Percentiles rank a stretch among this genome's conserved stretches.
Evolutionary conservation across 768 basidiomycete genomes (phyloP).

Genomic region (Lactifluus pinguis): DNA sequence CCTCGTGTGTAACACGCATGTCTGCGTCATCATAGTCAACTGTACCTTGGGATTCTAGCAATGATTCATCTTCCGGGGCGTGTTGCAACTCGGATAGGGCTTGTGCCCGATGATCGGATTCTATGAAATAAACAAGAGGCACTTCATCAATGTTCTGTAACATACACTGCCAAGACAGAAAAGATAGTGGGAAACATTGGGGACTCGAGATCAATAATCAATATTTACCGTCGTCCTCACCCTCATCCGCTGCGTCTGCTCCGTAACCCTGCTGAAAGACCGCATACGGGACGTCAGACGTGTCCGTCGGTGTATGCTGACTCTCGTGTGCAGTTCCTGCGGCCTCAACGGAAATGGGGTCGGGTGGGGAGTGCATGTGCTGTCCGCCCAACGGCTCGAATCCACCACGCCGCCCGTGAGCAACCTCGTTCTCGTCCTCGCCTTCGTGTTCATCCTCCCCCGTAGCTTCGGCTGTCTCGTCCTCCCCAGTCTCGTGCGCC

Average conservation of each 20-base stretch:
- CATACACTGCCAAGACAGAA: slow-evolving; percentile 15
- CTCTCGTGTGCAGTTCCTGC: slow-evolving; percentile 14
- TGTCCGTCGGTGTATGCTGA: slow-evolving; percentile 15
- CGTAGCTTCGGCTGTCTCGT: background rate
- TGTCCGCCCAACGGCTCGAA: slow-evolving; percentile 41
- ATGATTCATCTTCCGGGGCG: background rate
- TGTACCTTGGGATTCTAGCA: background rate
- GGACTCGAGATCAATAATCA: slow-evolving; percentile 24
- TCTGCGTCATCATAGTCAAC: slow-evolving; percentile 5
- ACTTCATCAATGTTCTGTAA: slow-evolving; percentile 19
- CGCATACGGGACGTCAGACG: background rate
- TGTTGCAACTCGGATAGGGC: slow-evolving; percentile 1
- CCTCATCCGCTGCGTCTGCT: slow-evolving; percentile 18
- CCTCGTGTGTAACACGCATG: slow-evolving; percentile 17
- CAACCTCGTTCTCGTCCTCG: slow-evolving; percentile 47
- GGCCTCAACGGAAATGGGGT: background rate
- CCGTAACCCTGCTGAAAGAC: slow-evolving; percentile 13
- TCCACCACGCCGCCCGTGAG: slow-evolving; percentile 48
- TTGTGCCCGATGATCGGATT: slow-evolving; percentile 14
- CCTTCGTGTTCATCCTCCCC: slow-evolving; percentile 35
- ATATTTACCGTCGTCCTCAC: slow-evolving; percentile 35
- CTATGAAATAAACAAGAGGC: slow-evolving; percentile 10
- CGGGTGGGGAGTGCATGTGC: slow-evolving; percentile 24
- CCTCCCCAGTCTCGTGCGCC: background rate
- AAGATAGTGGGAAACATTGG: slow-evolving; percentile 19